Percentiles rank a stretch among this genome's conserved stretches.
Evolutionary conservation across 2,329 filamentous ascomycete species (phyloP).

Genomic region (Stagonosporopsis cucurbitacearum): DNA sequence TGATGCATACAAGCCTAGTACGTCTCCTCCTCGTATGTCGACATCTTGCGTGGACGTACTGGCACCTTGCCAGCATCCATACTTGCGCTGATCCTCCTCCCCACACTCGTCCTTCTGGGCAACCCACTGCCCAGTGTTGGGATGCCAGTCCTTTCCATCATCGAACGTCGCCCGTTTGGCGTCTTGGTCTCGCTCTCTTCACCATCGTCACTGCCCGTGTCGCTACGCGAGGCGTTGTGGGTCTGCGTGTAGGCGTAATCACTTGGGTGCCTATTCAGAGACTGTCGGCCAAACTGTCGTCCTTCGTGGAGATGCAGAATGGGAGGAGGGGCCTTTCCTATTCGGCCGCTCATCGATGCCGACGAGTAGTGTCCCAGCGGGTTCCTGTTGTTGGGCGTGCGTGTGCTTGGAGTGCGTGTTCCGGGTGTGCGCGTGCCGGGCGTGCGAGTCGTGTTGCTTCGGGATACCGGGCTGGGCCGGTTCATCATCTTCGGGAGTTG

Average conservation of each 20-base stretch:
- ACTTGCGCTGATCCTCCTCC: slow-evolving; percentile 48
- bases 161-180: slow-evolving; percentile 54
- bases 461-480: slow-evolving; percentile 62
- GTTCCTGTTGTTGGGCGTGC: slow-evolving; percentile 65
- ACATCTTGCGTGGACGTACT: slow-evolving; percentile 57
- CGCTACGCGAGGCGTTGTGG: slow-evolving; percentile 47
- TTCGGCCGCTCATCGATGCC: slow-evolving; percentile 56
- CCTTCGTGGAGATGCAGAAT: slow-evolving; percentile 58
- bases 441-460: slow-evolving; percentile 68
- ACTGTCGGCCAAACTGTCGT: slow-evolving; percentile 58
- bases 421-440: slow-evolving; percentile 53
- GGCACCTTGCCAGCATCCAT: slow-evolving; percentile 53
- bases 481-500: slow-evolving; percentile 14
- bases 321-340: slow-evolving; percentile 39
- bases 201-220: slow-evolving; percentile 52
- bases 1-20: slow-evolving; percentile 48
- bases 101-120: slow-evolving; percentile 60
- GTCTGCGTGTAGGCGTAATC: slow-evolving; percentile 44
- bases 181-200: slow-evolving; percentile 50
- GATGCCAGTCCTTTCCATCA: slow-evolving; percentile 56
- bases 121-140: slow-evolving; percentile 56
- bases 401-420: slow-evolving; percentile 60
- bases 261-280: slow-evolving; percentile 66
- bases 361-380: slow-evolving; percentile 64
- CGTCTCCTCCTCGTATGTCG: slow-evolving; percentile 62